Percentiles rank a stretch among this genome's conserved stretches.
phyloP scores from a whole-genome alignment of 768 basidiomycete genomes.

The Boletellus sp. region DNA sequence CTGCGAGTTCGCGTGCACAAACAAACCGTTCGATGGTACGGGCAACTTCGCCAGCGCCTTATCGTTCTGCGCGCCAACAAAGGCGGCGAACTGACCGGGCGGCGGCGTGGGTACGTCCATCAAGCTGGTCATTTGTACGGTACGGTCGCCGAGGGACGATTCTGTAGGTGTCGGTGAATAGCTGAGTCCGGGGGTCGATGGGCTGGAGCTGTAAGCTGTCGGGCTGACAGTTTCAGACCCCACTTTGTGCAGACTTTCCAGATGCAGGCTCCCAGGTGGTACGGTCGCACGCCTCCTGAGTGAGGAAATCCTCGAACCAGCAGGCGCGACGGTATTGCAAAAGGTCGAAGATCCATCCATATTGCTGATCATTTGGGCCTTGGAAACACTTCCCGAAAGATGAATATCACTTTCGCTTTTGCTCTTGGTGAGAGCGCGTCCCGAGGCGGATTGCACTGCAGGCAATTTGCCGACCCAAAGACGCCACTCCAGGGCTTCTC shows the following conservation, averaged over 20 bases:
- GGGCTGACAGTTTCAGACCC: slow-evolving; percentile 22
- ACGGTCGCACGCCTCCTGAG: slow-evolving; percentile 43
- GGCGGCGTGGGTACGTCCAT: slow-evolving; percentile 41
- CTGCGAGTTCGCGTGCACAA: slow-evolving; percentile 19
- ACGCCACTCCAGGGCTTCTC: slow-evolving; percentile 84
- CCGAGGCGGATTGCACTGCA: slow-evolving; percentile 29
- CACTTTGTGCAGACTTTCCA: slow-evolving; percentile 8
- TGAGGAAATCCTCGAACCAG: slow-evolving; percentile 15
- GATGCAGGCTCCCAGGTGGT: slow-evolving; percentile 34
- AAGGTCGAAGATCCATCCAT: slow-evolving; percentile 1
- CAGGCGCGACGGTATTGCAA: slow-evolving; percentile 8
- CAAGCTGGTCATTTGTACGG: slow-evolving; percentile 53
- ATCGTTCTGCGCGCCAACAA: slow-evolving; percentile 34
- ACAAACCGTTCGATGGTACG: slow-evolving; percentile 15
- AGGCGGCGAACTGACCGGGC: slow-evolving; percentile 36
- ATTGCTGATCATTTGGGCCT: not conserved
- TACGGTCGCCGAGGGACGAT: slow-evolving; percentile 52
- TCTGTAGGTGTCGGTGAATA: slow-evolving; percentile 61
- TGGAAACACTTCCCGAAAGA: not conserved
- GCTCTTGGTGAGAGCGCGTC: slow-evolving; percentile 44
- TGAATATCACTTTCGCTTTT: slow-evolving; percentile 48
- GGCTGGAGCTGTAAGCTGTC: slow-evolving; percentile 31
- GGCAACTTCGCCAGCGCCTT: slow-evolving; percentile 23
- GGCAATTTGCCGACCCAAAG: slow-evolving; percentile 83
- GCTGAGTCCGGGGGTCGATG: slow-evolving; percentile 54